A percentile compares a stretch with the other conserved stretches of the same genome.
Evolutionary conservation across 805 yeast species (phyloP).

Genomic region (Candida silvicultrix): DNA sequence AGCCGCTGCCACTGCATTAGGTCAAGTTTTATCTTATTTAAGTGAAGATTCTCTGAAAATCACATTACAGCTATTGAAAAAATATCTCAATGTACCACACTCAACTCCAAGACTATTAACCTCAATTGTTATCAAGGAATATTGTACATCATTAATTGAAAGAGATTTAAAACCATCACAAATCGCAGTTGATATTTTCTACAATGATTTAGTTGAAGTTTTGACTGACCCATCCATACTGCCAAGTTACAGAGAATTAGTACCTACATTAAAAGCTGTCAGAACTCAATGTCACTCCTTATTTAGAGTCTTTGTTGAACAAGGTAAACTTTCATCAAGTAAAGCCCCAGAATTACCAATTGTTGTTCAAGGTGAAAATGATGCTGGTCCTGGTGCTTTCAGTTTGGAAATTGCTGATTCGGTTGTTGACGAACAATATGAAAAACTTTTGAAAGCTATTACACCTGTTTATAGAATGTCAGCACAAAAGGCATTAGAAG

Average conservation of each 20-base stretch:
- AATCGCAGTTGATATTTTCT: conserved; percentile 20
- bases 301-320: conserved; percentile 68
- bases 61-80: conserved; percentile 30
- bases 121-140: conserved; percentile 68
- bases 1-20: conserved; percentile 71
- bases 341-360: conserved; percentile 81
- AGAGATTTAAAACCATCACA: conserved; percentile 18
- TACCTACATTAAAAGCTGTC: conserved; percentile 77
- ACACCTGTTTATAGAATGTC: conserved; percentile 66
- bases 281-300: conserved; percentile 84
- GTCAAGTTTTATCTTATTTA: conserved; percentile 51
- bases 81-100: conserved; percentile 17
- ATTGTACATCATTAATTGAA: conserved; percentile 29
- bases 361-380: conserved; percentile 88
- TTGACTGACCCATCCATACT: conserved; percentile 37
- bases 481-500: conserved; percentile 68
- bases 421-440: conserved; percentile 56
- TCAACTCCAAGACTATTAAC: conserved; percentile 76
- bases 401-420: conserved; percentile 71
- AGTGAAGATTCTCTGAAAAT: conserved; percentile 31
- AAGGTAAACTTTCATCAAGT: conserved; percentile 63
- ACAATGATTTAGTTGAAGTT: conserved; percentile 25
- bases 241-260: conserved; percentile 73
- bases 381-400: conserved; percentile 93
- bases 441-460: conserved; percentile 55